phyloP scores from a whole-genome alignment of 148 eudicot species.

The Arbutus unedo region DNA sequence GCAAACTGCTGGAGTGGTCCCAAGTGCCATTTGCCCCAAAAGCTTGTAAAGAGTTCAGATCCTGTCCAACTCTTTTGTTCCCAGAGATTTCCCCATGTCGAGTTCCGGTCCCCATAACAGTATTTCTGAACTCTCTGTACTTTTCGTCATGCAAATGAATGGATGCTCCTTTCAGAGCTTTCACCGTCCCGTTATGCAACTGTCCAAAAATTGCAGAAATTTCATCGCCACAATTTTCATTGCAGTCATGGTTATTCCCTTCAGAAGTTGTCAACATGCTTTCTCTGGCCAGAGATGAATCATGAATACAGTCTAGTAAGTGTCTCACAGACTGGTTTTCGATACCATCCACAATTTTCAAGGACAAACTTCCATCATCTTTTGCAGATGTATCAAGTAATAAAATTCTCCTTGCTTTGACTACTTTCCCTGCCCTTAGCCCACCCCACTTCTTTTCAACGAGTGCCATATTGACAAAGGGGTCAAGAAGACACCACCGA shows the following conservation, averaged over 20 bases:
- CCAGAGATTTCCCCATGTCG: constrained; percentile 14
- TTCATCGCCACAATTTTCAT: constrained; percentile 14
- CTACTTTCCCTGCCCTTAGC: constrained; percentile 59
- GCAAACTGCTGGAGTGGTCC: constrained; percentile 26
- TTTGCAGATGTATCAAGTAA: constrained; percentile 22
- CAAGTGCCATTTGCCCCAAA: constrained; percentile 31
- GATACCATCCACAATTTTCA: constrained; percentile 20
- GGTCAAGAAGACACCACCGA: constrained; percentile 75
- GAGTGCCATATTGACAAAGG: constrained; percentile 71
- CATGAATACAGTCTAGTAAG: constrained; percentile 13
- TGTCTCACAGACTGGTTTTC: constrained; percentile 22
- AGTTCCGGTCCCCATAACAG: constrained; percentile 24
- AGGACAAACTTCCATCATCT: constrained; percentile 19
- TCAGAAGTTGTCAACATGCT: constrained; percentile 23
- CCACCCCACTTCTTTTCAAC: constrained; percentile 57
- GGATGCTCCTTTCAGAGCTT: constrained; percentile 27
- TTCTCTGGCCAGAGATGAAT: constrained; percentile 30
- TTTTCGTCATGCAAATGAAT: constrained; percentile 38
- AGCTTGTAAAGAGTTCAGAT: constrained; percentile 23
- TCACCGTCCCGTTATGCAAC: not conserved
- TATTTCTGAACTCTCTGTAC: constrained; percentile 30
- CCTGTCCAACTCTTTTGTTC: constrained; percentile 21
- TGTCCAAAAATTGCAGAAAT: not conserved
- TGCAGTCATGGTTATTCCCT: constrained; percentile 9
- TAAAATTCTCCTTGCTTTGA: constrained; percentile 41